Evolutionary conservation across 371 early-diverging fungal species (phyloP), one percentile per base, ranked within the genome.

Genomic region (Mucor lusitanicus): DNA sequence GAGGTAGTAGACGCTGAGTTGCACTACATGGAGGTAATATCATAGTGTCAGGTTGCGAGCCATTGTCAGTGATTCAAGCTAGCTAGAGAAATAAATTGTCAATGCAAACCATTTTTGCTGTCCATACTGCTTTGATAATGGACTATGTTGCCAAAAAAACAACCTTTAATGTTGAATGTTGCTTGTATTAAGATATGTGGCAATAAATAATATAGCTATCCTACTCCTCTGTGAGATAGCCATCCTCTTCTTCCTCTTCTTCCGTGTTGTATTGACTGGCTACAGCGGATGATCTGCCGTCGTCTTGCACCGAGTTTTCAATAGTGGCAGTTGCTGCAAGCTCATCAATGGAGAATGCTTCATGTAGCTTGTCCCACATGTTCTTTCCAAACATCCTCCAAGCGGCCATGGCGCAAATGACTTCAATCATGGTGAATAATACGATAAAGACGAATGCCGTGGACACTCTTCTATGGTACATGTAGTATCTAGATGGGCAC

Each of bases 391-490:
- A 82, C 27, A 85, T 78, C 39, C 78, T 85, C 93, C 93, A 93
- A 13, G 92, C 87, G 23, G 92, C 71, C 23, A 86, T 76, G 1
- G 90, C 87, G 63, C 89, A 82, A 30, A 91, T 67, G 19, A 90
- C 65, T 67, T 94, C 94, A 87, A 92, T 94, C 35, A 85, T 80
- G 56, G 93, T 85, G 55, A 94, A 92, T 21, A 90, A 61, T 0
- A 75, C 19, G n/a, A 91, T 84, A 68, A 93, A 93, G 8, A 84
- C 71, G 28, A 87, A 59, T 0, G 91, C 94, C 0, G 95, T 94
- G 8, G 90, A 79, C 19, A 90, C 40, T 63, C 87, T 80, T 85
- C 92, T 93, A 75, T 97, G 92, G 79, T 94, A 95, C 97, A 90
- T 88, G 79, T 92, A 87, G 79, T 92, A 79, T 65, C 89, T 86